phyloP scores from a whole-genome alignment of 2,329 filamentous ascomycete species.

The Hypoxylon sp. region DNA sequence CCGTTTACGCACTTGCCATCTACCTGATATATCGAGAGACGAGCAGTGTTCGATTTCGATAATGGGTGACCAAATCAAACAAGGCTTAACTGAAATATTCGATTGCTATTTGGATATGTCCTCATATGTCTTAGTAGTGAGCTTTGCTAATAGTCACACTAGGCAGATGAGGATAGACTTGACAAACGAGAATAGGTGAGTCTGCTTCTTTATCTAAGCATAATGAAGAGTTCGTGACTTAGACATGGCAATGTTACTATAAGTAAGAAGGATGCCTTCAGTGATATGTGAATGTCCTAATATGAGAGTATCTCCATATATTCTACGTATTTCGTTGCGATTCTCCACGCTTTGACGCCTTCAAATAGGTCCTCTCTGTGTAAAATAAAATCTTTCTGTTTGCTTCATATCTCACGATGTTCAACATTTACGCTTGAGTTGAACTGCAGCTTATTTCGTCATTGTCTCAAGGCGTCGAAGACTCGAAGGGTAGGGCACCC shows the following conservation, averaged over 20 bases:
- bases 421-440: not conserved
- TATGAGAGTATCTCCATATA: not conserved
- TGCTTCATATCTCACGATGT: slow-evolving; percentile 1
- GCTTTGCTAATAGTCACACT: not conserved
- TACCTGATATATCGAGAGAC: not conserved
- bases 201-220: not conserved
- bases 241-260: too few species aligned
- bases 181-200: not conserved
- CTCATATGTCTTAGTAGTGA: not conserved
- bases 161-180: not conserved
- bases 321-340: not conserved
- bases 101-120: not conserved
- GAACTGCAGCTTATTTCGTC: slow-evolving; percentile 8
- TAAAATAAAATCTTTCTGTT: slow-evolving; percentile 6
- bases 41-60: not conserved
- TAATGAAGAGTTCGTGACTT: not conserved
- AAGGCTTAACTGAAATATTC: not conserved
- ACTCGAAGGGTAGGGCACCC: slow-evolving; percentile 21
- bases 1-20: not conserved
- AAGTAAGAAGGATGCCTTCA: not conserved
- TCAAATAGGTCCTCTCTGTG: not conserved
- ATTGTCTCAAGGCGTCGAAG: slow-evolving; percentile 12
- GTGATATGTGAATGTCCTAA: not conserved
- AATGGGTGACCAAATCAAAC: not conserved
- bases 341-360: not conserved